Conservation (phyloP, 2,329 filamentous ascomycete species). For the Aphanoascus verrucosus region DNA sequence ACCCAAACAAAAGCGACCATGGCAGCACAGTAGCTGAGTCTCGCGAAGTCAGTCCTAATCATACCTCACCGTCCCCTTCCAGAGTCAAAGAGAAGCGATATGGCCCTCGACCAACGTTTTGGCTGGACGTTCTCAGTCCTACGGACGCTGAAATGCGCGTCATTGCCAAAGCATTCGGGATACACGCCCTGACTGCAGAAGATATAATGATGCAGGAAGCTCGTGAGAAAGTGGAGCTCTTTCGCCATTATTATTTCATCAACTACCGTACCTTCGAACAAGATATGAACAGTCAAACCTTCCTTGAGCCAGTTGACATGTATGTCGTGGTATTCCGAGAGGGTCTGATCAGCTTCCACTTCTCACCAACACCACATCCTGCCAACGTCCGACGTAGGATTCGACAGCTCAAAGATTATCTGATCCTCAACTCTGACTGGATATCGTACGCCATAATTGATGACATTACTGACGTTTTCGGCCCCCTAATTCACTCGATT, state of each 20-base stretch:
- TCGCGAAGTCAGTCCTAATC: conserved; percentile 22
- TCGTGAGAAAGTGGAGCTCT: conserved; percentile 94
- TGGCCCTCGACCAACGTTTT: conserved; percentile 86
- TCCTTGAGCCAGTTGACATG: conserved; percentile 91
- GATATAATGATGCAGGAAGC: conserved; percentile 97
- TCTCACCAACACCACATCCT: conserved; percentile 88
- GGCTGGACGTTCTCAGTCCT: conserved; percentile 84
- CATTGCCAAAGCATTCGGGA: conserved; percentile 82
- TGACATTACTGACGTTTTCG: conserved; percentile 95
- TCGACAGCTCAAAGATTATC: conserved; percentile 84
- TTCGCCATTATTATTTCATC: conserved; percentile 96
- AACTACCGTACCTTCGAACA: conserved; percentile 98
- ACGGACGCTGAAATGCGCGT: conserved; percentile 95
- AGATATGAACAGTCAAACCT: conserved; percentile 77
- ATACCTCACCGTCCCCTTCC: conserved; percentile 18
- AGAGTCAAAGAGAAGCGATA: conserved; percentile 44
- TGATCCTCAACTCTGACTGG: conserved; percentile 90
- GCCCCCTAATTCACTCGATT: conserved; percentile 80
- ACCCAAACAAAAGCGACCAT: conserved; percentile 9
- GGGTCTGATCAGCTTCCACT: conserved; percentile 92
- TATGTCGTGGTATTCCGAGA: conserved; percentile 96
- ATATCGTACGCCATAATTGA: conserved; percentile 97
- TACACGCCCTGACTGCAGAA: conserved; percentile 88
- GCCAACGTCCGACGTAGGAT: conserved; percentile 92
- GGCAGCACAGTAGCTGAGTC: conserved; percentile 13